Base-by-base conservation (phyloP, 805 yeast genomes). In the Martiniozyma abietophila region DNA sequence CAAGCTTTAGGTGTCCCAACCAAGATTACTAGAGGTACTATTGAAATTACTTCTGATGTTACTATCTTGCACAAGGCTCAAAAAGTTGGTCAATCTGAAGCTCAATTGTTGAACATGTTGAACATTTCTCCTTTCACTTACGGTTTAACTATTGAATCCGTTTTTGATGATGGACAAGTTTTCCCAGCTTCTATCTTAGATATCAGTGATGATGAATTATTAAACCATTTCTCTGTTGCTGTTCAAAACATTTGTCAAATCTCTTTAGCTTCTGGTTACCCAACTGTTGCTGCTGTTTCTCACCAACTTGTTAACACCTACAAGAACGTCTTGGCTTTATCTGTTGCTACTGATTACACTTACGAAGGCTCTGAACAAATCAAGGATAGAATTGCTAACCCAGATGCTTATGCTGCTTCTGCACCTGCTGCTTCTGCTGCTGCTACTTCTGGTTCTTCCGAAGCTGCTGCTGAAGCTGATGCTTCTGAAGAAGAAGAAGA, bases 11-110 rank as follows among this genome's bases (percentile, higher is more conserved):
- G 97, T 84, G 96, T 92, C 61, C 98, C 98, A 79, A 92, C 99
- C 84, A 92, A 92, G 94, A 92, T 92, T 86, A 92, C 95, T 71
- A 88, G 99, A 83, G 99, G 99, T 92, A 86, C 96, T 73, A 92
- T 92, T 80, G 99, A 92, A 76, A 92, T 92, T 71, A 86, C 85
- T 67, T 69, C 81, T 57, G 98, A 92, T 64, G 95, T 92, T 61
- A 83, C 83, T 76, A 95, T 92, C 64, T 95, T 88, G 61, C 76
- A 71, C 48, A 78, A 80, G 47, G 83, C 84, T 60, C 61, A 62
- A 64, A 84, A 72, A 71, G 98, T 92, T 61, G 99, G 99, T 75
- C 94, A 89, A 59, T 92, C 98, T 58, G 99, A 92, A 78, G 97
- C 99, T 56, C 64, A 96, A 54, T 76, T 92, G 71, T 81, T 92